Base-by-base conservation (phyloP, 768 basidiomycete genomes). In the Pleurotus tuber-regium region DNA sequence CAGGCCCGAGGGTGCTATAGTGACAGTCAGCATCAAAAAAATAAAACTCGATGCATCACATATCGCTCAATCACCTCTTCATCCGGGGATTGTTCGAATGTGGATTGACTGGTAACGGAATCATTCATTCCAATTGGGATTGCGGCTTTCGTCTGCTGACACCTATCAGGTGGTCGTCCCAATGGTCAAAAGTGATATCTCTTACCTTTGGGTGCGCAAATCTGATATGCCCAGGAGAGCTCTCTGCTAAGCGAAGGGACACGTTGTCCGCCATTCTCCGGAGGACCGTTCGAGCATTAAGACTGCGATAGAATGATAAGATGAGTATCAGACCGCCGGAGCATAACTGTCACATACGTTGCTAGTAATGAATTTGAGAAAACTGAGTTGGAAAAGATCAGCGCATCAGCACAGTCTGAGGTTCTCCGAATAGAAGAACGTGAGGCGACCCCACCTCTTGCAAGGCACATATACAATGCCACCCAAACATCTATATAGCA, bases 281-380 rank as follows among this genome's bases (percentile, higher is more conserved):
- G 21, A 48, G 23, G 14, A 35, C 31, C 10, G 46, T 48, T 6
- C 46, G 46, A 6, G 46, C 46, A n/a, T 48, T 48, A n/a, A 48
- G 31, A 2, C 46, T 48, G 19, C n/a, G 46, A 30, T 14, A 35
- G n/a, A 10, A 4, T 14, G 18, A 30, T 42, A 21, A 8, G 40
- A 42, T 42, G 16, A 4, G 6, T 42, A 42, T 42, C 40, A 42
- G 23, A 14, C 19, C n/a, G 14, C 18, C 11, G 9, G 41, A n/a
- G n/a, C n/a, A n/a, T n/a, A n/a, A n/a, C n/a, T n/a, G n/a, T n/a
- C 12, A 14, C 49, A 19, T 40, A 50, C 49, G 49, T 39, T 21
- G 49, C 49, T 40, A 50, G 25, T 5, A 50, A 16, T 12, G 49
- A 39, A 33, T 50, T 50, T 33, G 49, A 50, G 39, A 39, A 50